Evolutionary conservation across 306 rosid species (phyloP).

Genomic region (Alnus rubra): DNA sequence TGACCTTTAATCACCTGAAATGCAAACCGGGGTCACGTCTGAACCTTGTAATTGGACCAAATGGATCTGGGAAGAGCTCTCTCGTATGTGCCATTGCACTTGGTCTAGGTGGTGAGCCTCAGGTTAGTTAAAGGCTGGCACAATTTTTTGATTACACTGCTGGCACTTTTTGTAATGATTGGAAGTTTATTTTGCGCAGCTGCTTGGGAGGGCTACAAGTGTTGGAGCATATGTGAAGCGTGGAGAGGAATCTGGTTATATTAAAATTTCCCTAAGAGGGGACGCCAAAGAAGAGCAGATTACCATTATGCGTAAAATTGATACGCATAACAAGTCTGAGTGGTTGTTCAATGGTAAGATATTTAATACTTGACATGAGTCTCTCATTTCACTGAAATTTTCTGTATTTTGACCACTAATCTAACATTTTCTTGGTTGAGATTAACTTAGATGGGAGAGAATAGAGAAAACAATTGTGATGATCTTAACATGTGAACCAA

Average conservation of each 20-base stretch:
- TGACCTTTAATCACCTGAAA: constrained; percentile 78
- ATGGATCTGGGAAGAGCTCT: constrained; percentile 97
- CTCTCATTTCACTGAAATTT: constrained; percentile 2
- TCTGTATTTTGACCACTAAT: constrained; percentile 5
- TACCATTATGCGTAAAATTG: constrained; percentile 65
- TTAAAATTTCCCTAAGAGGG: constrained; percentile 77
- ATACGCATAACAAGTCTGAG: constrained; percentile 77
- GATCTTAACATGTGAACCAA: background rate
- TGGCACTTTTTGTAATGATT: constrained; percentile 18
- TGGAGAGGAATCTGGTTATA: constrained; percentile 78
- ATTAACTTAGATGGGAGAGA: constrained; percentile 3
- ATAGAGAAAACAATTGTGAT: background rate
- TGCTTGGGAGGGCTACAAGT: constrained; percentile 85
- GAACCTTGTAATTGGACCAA: constrained; percentile 95
- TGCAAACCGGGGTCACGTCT: constrained; percentile 88
- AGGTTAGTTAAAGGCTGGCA: constrained; percentile 55
- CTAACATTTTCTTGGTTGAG: constrained; percentile 23
- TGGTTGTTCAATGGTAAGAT: constrained; percentile 78
- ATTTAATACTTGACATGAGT: background rate
- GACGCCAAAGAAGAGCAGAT: constrained; percentile 50
- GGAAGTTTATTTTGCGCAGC: constrained; percentile 44
- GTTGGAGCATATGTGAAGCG: constrained; percentile 86
- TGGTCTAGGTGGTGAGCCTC: constrained; percentile 98
- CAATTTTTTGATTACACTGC: background rate
- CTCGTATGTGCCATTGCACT: constrained; percentile 96